Percentiles rank a stretch among this genome's conserved stretches.
Conservation (phyloP, 257 asterid genomes). For the Galeopsis tetrahit region DNA sequence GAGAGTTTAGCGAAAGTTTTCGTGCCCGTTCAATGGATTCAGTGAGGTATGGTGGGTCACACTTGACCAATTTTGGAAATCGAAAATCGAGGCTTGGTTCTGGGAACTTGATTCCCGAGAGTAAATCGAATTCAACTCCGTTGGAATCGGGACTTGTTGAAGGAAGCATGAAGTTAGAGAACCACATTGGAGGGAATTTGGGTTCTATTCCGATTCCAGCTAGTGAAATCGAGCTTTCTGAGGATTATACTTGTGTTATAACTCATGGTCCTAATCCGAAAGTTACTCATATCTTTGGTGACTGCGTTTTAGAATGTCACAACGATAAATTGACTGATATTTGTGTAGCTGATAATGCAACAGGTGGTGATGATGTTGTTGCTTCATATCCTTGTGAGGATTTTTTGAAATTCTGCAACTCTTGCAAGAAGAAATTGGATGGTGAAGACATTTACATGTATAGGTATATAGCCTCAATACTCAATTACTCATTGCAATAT, state of each 20-base stretch:
- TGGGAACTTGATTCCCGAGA: slow-evolving; percentile 43
- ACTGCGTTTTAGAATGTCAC: slow-evolving; percentile 85
- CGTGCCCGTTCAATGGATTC: slow-evolving; percentile 80
- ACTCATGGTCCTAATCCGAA: slow-evolving; percentile 87
- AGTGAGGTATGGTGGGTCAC: slow-evolving; percentile 45
- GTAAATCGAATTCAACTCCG: slow-evolving; percentile 34
- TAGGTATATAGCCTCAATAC: slow-evolving; percentile 53
- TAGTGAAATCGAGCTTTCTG: slow-evolving; percentile 86
- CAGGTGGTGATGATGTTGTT: slow-evolving; percentile 37
- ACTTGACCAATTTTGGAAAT: slow-evolving; percentile 46
- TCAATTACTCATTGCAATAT: neutral
- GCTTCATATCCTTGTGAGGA: slow-evolving; percentile 45
- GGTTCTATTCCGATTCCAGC: slow-evolving; percentile 49
- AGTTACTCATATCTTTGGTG: slow-evolving; percentile 88
- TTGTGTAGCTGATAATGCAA: slow-evolving; percentile 37
- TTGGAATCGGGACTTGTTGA: slow-evolving; percentile 28
- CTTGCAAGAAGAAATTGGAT: slow-evolving; percentile 80
- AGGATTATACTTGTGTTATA: slow-evolving; percentile 91
- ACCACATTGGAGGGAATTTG: slow-evolving; percentile 34
- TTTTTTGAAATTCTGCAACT: slow-evolving; percentile 76
- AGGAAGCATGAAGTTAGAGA: slow-evolving; percentile 41
- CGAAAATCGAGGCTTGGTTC: slow-evolving; percentile 53
- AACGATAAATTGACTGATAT: slow-evolving; percentile 42
- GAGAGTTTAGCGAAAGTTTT: slow-evolving; percentile 30
- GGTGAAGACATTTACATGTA: slow-evolving; percentile 92